Percentiles rank a stretch among this genome's conserved stretches.
These are phyloP conservation scores for Aphanocladium album DNA, from an alignment of 2,329 filamentous ascomycete genomes.

Conservation along the genomic window DNA sequence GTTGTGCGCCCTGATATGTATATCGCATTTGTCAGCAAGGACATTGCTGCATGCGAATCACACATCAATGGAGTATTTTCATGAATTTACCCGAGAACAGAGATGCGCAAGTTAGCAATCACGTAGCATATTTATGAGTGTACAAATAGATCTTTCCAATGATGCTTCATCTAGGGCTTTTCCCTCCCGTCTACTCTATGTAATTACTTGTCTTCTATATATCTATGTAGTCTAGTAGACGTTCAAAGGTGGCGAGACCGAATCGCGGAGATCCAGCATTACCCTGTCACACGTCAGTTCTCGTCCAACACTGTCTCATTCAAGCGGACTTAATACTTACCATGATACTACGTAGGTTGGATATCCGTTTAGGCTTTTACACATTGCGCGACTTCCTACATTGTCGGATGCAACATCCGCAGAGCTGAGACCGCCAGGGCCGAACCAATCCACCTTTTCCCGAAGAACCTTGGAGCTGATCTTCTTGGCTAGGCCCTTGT, in stretches of 20 bases:
- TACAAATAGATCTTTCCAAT: neutral
- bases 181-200: too few relatives aligned
- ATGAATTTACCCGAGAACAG: too few relatives aligned
- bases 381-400: conserved; percentile 55
- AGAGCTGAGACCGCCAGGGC: conserved; percentile 48
- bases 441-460: conserved; percentile 41
- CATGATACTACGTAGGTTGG: conserved; percentile 7
- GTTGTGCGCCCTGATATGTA: conserved; percentile 38
- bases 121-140: neutral
- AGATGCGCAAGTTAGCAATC: too few relatives aligned
- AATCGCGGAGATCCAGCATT: neutral
- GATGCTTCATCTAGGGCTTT: too few relatives aligned
- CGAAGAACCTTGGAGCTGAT: conserved; percentile 54
- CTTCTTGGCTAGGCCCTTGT: conserved; percentile 57
- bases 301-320: neutral
- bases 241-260: too few relatives aligned
- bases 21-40: conserved; percentile 20
- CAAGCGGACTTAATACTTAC: neutral
- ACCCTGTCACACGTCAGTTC: neutral
- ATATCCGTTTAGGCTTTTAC: conserved; percentile 53
- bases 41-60: neutral
- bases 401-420: conserved; percentile 63
- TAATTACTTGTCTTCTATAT: neutral
- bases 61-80: neutral
- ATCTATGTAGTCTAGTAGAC: too few relatives aligned